Conservation (phyloP, 331 rosid species). For the Ulmus americana region DNA sequence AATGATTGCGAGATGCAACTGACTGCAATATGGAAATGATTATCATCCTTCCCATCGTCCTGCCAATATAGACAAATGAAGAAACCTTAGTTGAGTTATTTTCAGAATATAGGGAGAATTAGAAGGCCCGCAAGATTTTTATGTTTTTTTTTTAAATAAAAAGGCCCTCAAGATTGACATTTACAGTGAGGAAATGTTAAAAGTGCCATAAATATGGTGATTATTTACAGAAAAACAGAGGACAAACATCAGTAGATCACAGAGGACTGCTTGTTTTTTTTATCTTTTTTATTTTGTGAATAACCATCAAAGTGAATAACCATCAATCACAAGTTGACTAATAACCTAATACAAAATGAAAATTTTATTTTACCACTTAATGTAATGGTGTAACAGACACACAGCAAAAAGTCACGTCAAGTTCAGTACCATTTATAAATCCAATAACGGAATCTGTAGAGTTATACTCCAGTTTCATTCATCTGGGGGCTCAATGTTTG, state of each 20-base stretch:
- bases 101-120: background rate
- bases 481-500: background rate
- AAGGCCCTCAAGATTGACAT: background rate
- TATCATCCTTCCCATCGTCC: conserved; percentile 40
- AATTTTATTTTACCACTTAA: background rate
- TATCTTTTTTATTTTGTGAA: background rate
- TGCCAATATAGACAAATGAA: conserved; percentile 21
- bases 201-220: background rate
- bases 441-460: background rate
- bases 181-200: background rate
- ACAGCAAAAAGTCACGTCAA: background rate
- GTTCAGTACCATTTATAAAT: background rate
- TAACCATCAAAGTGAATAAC: background rate
- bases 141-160: no score
- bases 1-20: conserved; percentile 58
- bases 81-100: background rate
- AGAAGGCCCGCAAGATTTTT: background rate
- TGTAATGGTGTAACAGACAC: background rate
- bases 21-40: conserved; percentile 66
- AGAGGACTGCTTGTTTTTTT: background rate
- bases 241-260: background rate
- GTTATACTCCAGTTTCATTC: background rate
- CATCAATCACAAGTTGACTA: background rate
- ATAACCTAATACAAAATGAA: background rate
- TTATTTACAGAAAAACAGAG: background rate